Evolutionary conservation across 2,329 filamentous ascomycete genomes (phyloP), one percentile per base, ranked within the genome.

Genomic region (Paraconiothyrium brasiliense): DNA sequence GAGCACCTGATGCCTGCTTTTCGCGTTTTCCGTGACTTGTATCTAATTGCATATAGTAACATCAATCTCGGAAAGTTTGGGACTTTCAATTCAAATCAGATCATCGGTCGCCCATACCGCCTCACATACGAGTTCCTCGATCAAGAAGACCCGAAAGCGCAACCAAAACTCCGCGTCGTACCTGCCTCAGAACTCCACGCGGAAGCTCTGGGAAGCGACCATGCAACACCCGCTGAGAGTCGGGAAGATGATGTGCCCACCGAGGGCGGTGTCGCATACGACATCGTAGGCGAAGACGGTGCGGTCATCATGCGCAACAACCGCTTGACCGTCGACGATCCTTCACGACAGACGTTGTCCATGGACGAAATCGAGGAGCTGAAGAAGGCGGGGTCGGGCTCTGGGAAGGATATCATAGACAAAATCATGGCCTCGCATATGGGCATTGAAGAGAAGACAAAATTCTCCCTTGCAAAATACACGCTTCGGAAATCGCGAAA

Each of bases 21-120:
- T 66, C 64, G 62, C 62, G 61, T 55, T 46, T 60, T 34, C 24
- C 20, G 11, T 14, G 50, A 20, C 14, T 22, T 3, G 59, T 46
- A 30, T 22, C 62, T 67, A 51, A 68, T 59, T 32, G 16, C 2
- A 7, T 13, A 70, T 68, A 97, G 94, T 44, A 92, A 88, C 48
- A 91, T 98, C 67, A 93, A 92, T 1, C 84, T 98, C 37, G 93
- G 93, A 59, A 98, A 97, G 86, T 97, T 95, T 77, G 95, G 95
- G 66, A 88, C 89, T 1, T 97, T 99, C 75, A 90, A 92, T 16
- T 89, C 92, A 56, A 97, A 98, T 75, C 86, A 95, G 35, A 88
- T 99, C 49, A 87, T 99, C 65, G 91, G 93, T n/a, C 90, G 95
- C 8, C 95, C 95, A 0, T 97, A 92, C 76, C 88, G 97, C 81